These are phyloP conservation scores for Globisporangium lucens DNA, from an alignment of 352 stramenopile species.

Conservation along the genomic window DNA sequence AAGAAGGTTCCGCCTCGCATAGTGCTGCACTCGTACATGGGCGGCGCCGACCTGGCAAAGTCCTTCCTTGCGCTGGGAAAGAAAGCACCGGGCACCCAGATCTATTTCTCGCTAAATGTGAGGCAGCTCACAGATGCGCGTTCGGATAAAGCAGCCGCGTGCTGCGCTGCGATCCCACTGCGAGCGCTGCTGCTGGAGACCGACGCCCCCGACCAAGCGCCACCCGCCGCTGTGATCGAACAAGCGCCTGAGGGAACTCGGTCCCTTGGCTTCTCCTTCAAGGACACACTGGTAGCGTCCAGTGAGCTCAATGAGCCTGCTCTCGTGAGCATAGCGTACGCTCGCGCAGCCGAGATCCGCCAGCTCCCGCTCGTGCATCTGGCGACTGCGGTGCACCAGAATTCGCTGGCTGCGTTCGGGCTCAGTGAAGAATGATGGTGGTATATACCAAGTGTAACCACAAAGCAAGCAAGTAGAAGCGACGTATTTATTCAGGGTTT, in stretches of 20 bases:
- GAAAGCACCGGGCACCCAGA: constrained; percentile 18
- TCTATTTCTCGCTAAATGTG: constrained; percentile 79
- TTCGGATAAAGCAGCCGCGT: constrained; percentile 35
- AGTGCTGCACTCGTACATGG: constrained; percentile 70
- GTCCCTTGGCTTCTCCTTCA: background rate
- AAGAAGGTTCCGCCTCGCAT: constrained; percentile 40
- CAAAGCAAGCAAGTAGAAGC: background rate
- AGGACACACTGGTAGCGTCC: background rate
- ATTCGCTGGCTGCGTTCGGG: constrained; percentile 36
- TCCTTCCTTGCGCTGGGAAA: constrained; percentile 45
- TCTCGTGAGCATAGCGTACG: constrained; percentile 48
- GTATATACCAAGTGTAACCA: background rate
- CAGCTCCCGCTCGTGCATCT: constrained; percentile 32
- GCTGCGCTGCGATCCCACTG: constrained; percentile 43
- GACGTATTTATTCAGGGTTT: background rate
- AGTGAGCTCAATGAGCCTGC: constrained; percentile 47
- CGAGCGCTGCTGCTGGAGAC: constrained; percentile 64
- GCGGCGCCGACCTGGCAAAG: constrained; percentile 47
- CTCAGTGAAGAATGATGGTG: constrained; percentile 14
- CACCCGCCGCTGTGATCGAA: constrained; percentile 4
- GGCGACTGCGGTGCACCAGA: constrained; percentile 33
- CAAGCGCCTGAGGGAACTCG: background rate
- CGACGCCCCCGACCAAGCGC: constrained; percentile 66
- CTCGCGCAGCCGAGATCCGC: constrained; percentile 36
- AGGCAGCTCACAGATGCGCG: constrained; percentile 47